These are phyloP conservation scores for Veloporphyrellus conicus DNA, from an alignment of 1,284 basidiomycete genomes.

Conservation along the genomic window DNA sequence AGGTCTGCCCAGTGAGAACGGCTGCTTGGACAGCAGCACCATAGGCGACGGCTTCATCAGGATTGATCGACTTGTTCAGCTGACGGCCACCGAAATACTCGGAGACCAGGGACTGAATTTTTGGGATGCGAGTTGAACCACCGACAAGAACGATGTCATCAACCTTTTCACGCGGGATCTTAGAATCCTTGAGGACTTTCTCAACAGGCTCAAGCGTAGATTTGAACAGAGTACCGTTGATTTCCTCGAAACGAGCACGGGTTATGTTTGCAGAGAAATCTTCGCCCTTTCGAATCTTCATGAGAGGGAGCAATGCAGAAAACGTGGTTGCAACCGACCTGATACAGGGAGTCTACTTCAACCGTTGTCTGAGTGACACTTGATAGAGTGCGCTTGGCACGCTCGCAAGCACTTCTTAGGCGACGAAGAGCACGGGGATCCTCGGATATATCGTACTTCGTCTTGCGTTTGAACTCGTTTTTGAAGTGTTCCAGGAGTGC, in stretches of 20 bases:
- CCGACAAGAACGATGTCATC: constrained; percentile 99
- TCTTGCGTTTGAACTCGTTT: constrained; percentile 98
- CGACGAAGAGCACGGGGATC: constrained; percentile 95
- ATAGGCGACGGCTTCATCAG: constrained; percentile 92
- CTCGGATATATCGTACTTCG: constrained; percentile 93
- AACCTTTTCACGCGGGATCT: constrained; percentile 95
- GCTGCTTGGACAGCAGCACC: constrained; percentile 97
- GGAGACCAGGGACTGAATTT: constrained; percentile 96
- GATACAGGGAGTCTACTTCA: constrained; percentile 97
- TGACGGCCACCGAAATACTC: constrained; percentile 97
- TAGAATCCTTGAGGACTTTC: constrained; percentile 98
- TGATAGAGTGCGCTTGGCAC: constrained; percentile 98
- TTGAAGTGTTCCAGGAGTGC: constrained; percentile 96
- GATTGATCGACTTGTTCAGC: constrained; percentile 98
- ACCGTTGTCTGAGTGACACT: constrained; percentile 97
- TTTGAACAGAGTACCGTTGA: constrained; percentile 92
- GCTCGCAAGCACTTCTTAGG: constrained; percentile 95
- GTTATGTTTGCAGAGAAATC: constrained; percentile 97
- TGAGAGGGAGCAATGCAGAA: constrained; percentile 10
- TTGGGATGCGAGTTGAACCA: constrained; percentile 99
- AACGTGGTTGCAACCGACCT: constrained; percentile 48
- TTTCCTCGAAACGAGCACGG: constrained; percentile 99
- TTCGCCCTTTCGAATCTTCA: constrained; percentile 52
- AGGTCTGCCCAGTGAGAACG: constrained; percentile 92
- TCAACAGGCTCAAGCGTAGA: constrained; percentile 97